Base-by-base conservation (phyloP, 1,284 basidiomycete genomes). In the Microbotryum silenes-acaulis region DNA sequence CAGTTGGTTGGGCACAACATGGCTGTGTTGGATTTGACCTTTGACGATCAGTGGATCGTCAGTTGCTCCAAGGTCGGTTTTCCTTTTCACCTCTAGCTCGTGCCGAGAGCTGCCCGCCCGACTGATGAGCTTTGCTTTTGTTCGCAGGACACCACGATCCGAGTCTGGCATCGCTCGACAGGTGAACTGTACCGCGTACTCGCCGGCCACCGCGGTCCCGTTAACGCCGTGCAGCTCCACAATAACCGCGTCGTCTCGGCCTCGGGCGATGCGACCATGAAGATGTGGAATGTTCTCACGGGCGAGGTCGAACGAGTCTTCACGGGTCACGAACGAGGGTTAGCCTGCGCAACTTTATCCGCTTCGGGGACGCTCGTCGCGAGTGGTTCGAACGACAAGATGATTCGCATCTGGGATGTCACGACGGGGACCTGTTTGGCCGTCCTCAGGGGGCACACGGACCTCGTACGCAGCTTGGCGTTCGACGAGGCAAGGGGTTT, bases 331-430 rank as follows among this genome's bases (percentile, higher is more conserved):
- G 85, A 89, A 68, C 82, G 88, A 29, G 91, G 90, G 7, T 75
- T 93, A 52, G 91, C 91, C 16, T 93, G 90, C 72, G 88, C 93
- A 55, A 86, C 89, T 72, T 91, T 60, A 54, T 89, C 81, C 85
- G 88, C 81, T 85, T 85, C 89, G 85, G 87, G 83, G 63, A 83
- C 85, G 65, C 77, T 85, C 23, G 87, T 94, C 62, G 81, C 91
- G 33, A 88, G 86, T 7, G 91, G 91, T 53, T 89, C 87, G n/a
- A 92, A 88, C 73, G 91, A 91, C 76, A 85, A 85, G 73, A 88
- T 86, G 69, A 89, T 91, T 77, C 89, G 89, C 73, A 77, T 91
- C 14, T 91, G 88, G 88, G 81, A 81, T 66, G 85, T 85, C 8
- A 52, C 64, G 29, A 86, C 85, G 1, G 88, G 88, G 7, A 82